Conservation (phyloP, 768 basidiomycete species). For the Mrakia blollopis region DNA sequence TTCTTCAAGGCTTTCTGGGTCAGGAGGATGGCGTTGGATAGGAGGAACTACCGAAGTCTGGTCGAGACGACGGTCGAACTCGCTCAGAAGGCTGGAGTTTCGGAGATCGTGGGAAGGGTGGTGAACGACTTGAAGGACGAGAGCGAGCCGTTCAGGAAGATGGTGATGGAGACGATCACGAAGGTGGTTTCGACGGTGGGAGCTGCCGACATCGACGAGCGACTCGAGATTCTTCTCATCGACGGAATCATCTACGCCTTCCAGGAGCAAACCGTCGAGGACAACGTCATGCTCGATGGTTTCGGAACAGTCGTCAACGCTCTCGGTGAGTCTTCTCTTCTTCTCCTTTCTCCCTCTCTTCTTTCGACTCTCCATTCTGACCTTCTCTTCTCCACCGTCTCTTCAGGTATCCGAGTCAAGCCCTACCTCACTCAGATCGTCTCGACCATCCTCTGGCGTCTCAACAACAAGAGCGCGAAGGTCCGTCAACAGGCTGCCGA, state of each 20-base stretch:
- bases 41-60: slow-evolving; percentile 92
- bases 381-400: not conserved
- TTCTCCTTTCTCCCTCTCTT: not conserved
- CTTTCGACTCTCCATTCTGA: not conserved
- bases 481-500: slow-evolving; percentile 99
- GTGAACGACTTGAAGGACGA: slow-evolving; percentile 80
- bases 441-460: slow-evolving; percentile 95
- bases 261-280: slow-evolving; percentile 99
- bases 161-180: slow-evolving; percentile 99
- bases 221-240: slow-evolving; percentile 85
- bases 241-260: slow-evolving; percentile 99
- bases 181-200: slow-evolving; percentile 90
- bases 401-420: slow-evolving; percentile 80
- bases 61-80: slow-evolving; percentile 98
- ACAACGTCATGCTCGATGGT: slow-evolving; percentile 98
- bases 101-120: slow-evolving; percentile 85
- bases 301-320: slow-evolving; percentile 98
- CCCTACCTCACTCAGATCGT: slow-evolving; percentile 98
- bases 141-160: slow-evolving; percentile 64
- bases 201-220: slow-evolving; percentile 95
- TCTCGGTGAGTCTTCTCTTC: slow-evolving; percentile 51
- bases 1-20: slow-evolving; percentile 99
- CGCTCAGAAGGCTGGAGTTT: slow-evolving; percentile 92
- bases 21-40: slow-evolving; percentile 92
- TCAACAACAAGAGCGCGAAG: slow-evolving; percentile 99